phyloP scores from a whole-genome alignment of 371 early-diverging fungal genomes.

The Nosema muscidifuracis region DNA sequence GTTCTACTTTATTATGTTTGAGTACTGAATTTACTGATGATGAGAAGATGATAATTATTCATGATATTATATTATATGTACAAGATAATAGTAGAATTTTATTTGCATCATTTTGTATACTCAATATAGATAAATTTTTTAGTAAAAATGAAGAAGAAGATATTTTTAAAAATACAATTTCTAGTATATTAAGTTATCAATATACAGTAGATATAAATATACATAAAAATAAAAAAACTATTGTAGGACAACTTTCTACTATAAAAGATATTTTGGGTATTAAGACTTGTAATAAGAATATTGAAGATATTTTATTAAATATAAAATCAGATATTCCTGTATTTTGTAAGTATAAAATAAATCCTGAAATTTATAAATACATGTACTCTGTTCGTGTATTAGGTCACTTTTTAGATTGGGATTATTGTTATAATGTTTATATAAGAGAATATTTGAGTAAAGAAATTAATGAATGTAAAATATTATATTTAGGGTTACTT shows the following conservation, averaged over 20 bases:
- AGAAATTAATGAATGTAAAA: constrained; percentile 13
- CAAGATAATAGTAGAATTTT: constrained; percentile 32
- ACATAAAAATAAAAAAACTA: background rate
- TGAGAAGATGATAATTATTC: constrained; percentile 41
- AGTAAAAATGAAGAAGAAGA: constrained; percentile 12
- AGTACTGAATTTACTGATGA: constrained; percentile 25
- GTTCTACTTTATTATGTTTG: constrained; percentile 39
- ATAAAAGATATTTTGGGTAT: constrained; percentile 34
- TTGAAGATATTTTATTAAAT: constrained; percentile 2
- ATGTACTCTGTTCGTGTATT: constrained; percentile 44
- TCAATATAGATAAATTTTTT: constrained; percentile 2
- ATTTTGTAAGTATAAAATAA: constrained; percentile 9
- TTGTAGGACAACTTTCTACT: constrained; percentile 6
- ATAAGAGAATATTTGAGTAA: constrained; percentile 46
- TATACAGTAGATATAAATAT: constrained; percentile 34
- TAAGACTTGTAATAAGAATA: background rate
- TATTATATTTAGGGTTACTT: constrained; percentile 45
- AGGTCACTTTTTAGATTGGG: constrained; percentile 61
- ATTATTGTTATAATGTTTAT: constrained; percentile 61
- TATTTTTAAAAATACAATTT: constrained; percentile 16
- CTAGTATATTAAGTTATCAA: constrained; percentile 34
- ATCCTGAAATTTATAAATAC: constrained; percentile 14
- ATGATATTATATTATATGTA: constrained; percentile 37
- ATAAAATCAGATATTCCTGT: constrained; percentile 15
- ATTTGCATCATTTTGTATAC: constrained; percentile 37